phyloP scores from a whole-genome alignment of 371 early-diverging fungal species.

The Apophysomyces sp. region DNA sequence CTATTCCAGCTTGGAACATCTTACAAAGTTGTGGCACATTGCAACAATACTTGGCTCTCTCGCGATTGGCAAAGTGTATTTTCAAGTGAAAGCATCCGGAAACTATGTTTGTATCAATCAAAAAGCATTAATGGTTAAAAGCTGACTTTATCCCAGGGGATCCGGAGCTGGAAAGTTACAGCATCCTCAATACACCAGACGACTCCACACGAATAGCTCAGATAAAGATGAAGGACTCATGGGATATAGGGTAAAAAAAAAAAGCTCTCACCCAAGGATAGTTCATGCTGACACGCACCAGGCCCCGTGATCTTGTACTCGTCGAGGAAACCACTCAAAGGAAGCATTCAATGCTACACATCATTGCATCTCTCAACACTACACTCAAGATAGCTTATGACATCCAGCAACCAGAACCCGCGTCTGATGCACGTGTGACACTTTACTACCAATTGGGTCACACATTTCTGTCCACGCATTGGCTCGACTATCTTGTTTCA shows the following conservation, averaged over 20 bases:
- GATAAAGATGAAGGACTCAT: not conserved
- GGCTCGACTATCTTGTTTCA: conserved; percentile 7
- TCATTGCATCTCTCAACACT: not conserved
- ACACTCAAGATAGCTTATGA: not conserved
- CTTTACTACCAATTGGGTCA: conserved; percentile 20
- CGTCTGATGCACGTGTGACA: conserved; percentile 21
- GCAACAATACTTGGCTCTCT: not conserved
- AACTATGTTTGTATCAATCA: not conserved
- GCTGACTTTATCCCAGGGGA: not conserved
- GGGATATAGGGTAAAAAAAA: not conserved
- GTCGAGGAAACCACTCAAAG: not conserved
- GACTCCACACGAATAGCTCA: not conserved
- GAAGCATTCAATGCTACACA: not conserved
- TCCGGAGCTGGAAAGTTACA: not conserved
- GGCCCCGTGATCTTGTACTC: conserved; percentile 3
- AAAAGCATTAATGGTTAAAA: not conserved
- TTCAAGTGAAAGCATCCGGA: not conserved
- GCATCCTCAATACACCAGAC: not conserved
- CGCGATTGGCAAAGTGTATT: not conserved
- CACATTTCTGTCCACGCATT: not conserved
- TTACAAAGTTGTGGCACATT: not conserved
- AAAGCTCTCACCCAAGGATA: no score
- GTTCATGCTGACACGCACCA: not conserved
- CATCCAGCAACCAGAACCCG: conserved; percentile 8
- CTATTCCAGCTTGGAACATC: not conserved